Evolutionary conservation across 2,329 filamentous ascomycete species (phyloP), one percentile per base, ranked within the genome.

Genomic region (Trichoderma sp.): DNA sequence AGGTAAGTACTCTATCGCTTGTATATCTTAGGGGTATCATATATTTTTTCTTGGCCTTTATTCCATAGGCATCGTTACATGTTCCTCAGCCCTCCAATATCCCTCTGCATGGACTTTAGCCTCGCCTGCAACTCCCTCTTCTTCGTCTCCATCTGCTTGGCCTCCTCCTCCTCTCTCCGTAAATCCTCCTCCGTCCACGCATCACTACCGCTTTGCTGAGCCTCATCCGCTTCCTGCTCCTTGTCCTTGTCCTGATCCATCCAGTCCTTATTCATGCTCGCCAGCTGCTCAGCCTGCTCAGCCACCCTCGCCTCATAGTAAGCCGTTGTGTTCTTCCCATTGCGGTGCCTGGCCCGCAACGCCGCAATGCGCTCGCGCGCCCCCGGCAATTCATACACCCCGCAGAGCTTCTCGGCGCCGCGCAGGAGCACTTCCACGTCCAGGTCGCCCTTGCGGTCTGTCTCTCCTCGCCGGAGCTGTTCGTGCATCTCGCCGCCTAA

Each of bases 371-470:
- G 87, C 75, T 97, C 93, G 18, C 86, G 79, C 5, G 92, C 93
- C 5, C 94, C 94, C 0, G 91, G 87, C 32, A 97, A 86, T 39
- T 93, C 91, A 77, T 97, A 98, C 32, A 97, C 94, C 55, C 87
- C 87, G 74, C 94, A 94, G 34, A 98, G 86, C 83, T 94, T 97
- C 83, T 97, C 94, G 0, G 94, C 95, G 0, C 95, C 94, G 65
- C 87, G 85, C 26, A 99, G 84, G 34, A 99, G 81, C 1, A 97
- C 85, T 75, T 97, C 92, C 3, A 98, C 89, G 78, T 98, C 93
- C 2, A 97, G 85, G 28, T 96, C 93, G 11, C 90, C 90, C 71
- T 85, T 77, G 65, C 77, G 76, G 69, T 80, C 77, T 52, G 81
- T 82, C 56, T 86, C 86, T 59, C 84, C 86, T 77, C 84, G 71